Evolutionary conservation across 1,284 basidiomycete species (phyloP), one percentile per base, ranked within the genome.

Genomic region (Trichosporon coremiiforme): DNA sequence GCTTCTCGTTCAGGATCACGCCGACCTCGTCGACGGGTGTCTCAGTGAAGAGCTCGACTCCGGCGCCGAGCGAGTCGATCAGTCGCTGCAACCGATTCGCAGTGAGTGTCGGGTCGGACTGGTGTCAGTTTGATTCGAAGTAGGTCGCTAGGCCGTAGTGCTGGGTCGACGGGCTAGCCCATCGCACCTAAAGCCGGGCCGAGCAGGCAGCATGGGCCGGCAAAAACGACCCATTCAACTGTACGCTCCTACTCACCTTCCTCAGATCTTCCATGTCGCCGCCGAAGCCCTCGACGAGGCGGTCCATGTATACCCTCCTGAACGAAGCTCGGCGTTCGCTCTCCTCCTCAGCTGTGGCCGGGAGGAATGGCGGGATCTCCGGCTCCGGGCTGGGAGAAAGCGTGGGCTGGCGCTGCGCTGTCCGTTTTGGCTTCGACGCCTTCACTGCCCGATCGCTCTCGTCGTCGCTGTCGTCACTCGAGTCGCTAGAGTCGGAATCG

Each of bases 251-350:
- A 75, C 82, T 73, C 67, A 84, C 82, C 70, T 75, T 74, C 60
- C 82, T 71, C 66, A 84, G 71, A 66, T 77, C 76, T 70, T 83
- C 82, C 73, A 84, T 62, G 67, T 84, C 82, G 20, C 73, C 76
- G 0, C 82, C 81, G 64, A 84, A 84, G 0, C 78, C 82, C 71
- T 82, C 76, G 9, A 84, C 80, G 29, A 84, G 68, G 63, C 79
- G 80, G 73, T 82, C 82, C 82, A 84, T 83, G 71, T 82, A 84
- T 55, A 84, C 78, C 63, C 76, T 74, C 68, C 77, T 78, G 66
- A 84, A 84, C 64, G 75, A 72, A 25, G 74, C 73, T 50, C 79
- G 70, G 36, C 80, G 73, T 22, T 78, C 75, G 20, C 80, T 78
- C 68, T 79, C 78, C 60, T 74, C 77, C 15, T 69, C 68, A 10